Conservation (phyloP, 2,329 filamentous ascomycete species). For the Xylaria sp. region DNA sequence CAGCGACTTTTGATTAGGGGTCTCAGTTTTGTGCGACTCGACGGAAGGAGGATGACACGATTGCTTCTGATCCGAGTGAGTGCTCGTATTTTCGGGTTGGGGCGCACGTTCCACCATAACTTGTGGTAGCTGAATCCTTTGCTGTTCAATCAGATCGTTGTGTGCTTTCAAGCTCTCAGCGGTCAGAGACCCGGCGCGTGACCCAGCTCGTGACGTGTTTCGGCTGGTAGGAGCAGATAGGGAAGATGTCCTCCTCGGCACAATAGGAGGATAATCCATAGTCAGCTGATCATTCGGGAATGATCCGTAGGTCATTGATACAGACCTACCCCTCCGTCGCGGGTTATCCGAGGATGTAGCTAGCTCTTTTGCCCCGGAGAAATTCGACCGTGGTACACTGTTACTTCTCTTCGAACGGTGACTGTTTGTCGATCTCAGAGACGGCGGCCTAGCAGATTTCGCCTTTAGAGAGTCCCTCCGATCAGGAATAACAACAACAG, state of each 20-base stretch:
- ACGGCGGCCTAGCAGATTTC: constrained; percentile 58
- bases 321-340: constrained; percentile 54
- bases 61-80: constrained; percentile 45
- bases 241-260: constrained; percentile 69
- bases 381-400: constrained; percentile 59
- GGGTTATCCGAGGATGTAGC: constrained; percentile 58
- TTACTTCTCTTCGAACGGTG: constrained; percentile 64
- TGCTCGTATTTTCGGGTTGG: constrained; percentile 46
- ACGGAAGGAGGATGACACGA: constrained; percentile 49
- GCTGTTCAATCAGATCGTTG: constrained; percentile 55
- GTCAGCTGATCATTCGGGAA: constrained; percentile 62
- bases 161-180: constrained; percentile 69
- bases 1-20: constrained; percentile 51
- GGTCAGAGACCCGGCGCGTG: constrained; percentile 62
- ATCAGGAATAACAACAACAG: constrained; percentile 71
- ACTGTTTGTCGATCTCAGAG: constrained; percentile 71
- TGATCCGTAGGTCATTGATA: constrained; percentile 62
- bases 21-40: constrained; percentile 51
- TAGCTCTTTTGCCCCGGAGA: constrained; percentile 56
- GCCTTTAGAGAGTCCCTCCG: constrained; percentile 65
- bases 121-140: constrained; percentile 45
- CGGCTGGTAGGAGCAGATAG: constrained; percentile 71
- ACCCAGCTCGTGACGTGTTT: constrained; percentile 54
- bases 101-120: constrained; percentile 47
- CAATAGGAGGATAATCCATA: constrained; percentile 68